A percentile compares a stretch with the other conserved stretches of the same genome.
phyloP scores from a whole-genome alignment of 1,139 yeast species.

The Yamadazyma friedrichii region DNA sequence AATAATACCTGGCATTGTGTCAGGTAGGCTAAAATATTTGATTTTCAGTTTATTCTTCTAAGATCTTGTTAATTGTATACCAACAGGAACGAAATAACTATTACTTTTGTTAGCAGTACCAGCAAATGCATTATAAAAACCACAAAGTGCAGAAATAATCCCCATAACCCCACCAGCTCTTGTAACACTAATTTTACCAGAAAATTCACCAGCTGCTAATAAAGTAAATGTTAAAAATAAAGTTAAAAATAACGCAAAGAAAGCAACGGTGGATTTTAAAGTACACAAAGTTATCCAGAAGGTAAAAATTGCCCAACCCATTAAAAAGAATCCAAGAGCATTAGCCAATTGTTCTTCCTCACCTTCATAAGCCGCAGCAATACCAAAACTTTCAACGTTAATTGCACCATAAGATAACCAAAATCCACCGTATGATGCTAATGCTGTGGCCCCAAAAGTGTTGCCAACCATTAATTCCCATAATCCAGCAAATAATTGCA shows the following conservation, averaged over 20 bases:
- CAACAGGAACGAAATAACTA: constrained; percentile 26
- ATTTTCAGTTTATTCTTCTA: no score
- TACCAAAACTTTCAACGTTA: constrained; percentile 43
- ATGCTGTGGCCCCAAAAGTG: constrained; percentile 43
- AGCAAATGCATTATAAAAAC: constrained; percentile 41
- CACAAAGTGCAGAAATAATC: constrained; percentile 39
- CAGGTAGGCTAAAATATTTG: no score
- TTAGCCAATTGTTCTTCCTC: constrained; percentile 28
- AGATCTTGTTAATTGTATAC: constrained; percentile 21
- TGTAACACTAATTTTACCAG: constrained; percentile 27
- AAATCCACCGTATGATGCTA: constrained; percentile 42
- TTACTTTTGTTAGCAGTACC: constrained; percentile 32
- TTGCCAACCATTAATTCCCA: constrained; percentile 48
- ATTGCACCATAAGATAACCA: constrained; percentile 44
- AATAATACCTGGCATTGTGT: no score
- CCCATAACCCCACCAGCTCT: constrained; percentile 47
- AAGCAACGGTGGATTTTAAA: constrained; percentile 43
- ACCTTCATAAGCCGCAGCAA: constrained; percentile 53
- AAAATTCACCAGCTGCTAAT: constrained; percentile 41
- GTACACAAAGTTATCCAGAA: constrained; percentile 38
- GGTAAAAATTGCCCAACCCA: constrained; percentile 48
- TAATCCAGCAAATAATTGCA: constrained; percentile 49
- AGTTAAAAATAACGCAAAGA: constrained; percentile 34
- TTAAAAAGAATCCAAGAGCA: constrained; percentile 42
- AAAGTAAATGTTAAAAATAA: constrained; percentile 41